Conservation (phyloP, 1,139 yeast species). For the Geotrichum fermentans region DNA sequence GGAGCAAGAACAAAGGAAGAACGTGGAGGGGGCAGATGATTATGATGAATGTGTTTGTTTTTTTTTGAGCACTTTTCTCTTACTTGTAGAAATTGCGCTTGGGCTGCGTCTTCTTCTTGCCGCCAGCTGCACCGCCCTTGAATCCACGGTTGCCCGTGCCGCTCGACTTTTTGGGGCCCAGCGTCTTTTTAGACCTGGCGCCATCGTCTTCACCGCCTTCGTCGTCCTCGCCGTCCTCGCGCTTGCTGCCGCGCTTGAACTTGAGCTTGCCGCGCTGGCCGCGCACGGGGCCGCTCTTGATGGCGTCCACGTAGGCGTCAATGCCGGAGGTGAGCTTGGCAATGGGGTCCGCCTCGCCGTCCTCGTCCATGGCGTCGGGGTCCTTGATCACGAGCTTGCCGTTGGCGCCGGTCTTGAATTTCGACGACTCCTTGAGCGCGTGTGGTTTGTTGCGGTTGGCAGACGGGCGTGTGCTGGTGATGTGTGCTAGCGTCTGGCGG, state of each 20-base stretch:
- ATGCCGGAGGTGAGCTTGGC: slow-evolving; percentile 57
- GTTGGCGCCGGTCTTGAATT: slow-evolving; percentile 47
- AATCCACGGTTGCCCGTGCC: slow-evolving; percentile 16
- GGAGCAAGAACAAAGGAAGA: too few relatives aligned
- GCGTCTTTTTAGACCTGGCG: slow-evolving; percentile 7
- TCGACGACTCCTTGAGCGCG: slow-evolving; percentile 42
- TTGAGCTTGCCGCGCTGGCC: slow-evolving; percentile 89
- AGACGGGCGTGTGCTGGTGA: slow-evolving; percentile 77
- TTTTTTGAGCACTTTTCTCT: too few relatives aligned
- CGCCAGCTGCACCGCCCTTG: slow-evolving; percentile 9
- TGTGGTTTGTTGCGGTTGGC: slow-evolving; percentile 34
- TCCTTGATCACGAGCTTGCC: slow-evolving; percentile 39
- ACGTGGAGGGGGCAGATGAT: too few relatives aligned
- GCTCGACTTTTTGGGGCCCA: slow-evolving; percentile 11
- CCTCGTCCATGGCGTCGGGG: slow-evolving; percentile 25
- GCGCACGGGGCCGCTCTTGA: slow-evolving; percentile 84
- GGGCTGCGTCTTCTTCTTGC: slow-evolving; percentile 4
- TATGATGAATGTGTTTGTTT: too few relatives aligned
- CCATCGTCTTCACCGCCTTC: slow-evolving; percentile 25
- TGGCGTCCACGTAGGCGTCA: slow-evolving; percentile 90
- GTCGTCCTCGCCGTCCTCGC: slow-evolving; percentile 49
- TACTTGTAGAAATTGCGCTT: slow-evolving; percentile 14
- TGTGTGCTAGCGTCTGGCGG: slow-evolving; percentile 75
- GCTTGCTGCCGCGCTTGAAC: slow-evolving; percentile 57
- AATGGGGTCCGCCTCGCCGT: slow-evolving; percentile 48